phyloP scores from a whole-genome alignment of 495 filamentous ascomycete species.

The Poronia punctata region DNA sequence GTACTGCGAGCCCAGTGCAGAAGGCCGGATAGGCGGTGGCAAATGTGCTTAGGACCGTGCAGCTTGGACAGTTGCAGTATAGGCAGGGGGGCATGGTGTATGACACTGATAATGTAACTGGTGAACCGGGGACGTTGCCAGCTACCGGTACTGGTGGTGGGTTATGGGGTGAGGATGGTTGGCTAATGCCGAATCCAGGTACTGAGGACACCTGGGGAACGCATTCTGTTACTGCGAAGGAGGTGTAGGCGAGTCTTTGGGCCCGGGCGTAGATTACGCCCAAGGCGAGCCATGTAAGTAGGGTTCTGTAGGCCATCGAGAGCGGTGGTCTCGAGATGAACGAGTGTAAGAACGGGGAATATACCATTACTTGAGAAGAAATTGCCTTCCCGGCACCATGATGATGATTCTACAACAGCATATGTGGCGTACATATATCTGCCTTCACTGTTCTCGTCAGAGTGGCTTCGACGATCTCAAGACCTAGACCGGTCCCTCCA shows the following conservation, averaged over 20 bases:
- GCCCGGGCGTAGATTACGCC: neutral
- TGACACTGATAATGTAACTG: neutral
- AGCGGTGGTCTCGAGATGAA: neutral
- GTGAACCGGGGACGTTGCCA: neutral
- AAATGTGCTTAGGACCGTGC: constrained; percentile 4
- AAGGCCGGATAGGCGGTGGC: constrained; percentile 2
- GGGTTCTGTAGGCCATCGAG: neutral
- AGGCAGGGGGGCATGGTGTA: constrained; percentile 6
- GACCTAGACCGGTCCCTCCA: no score
- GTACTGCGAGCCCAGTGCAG: neutral
- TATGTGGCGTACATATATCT: no score
- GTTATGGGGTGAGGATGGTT: no score
- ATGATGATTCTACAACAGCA: no score
- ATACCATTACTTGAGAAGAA: no score
- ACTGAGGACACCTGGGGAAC: neutral
- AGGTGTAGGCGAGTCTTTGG: constrained; percentile 2
- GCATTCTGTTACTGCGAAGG: constrained; percentile 3
- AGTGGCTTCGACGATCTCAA: no score
- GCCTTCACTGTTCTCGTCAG: no score
- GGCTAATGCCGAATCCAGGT: neutral
- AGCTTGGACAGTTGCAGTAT: constrained; percentile 3
- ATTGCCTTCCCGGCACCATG: no score
- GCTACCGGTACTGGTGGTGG: neutral
- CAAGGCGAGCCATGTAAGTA: neutral
- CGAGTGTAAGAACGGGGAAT: no score